Conservation (phyloP, 2,329 filamentous ascomycete genomes). For the Lanzia echinophila region DNA sequence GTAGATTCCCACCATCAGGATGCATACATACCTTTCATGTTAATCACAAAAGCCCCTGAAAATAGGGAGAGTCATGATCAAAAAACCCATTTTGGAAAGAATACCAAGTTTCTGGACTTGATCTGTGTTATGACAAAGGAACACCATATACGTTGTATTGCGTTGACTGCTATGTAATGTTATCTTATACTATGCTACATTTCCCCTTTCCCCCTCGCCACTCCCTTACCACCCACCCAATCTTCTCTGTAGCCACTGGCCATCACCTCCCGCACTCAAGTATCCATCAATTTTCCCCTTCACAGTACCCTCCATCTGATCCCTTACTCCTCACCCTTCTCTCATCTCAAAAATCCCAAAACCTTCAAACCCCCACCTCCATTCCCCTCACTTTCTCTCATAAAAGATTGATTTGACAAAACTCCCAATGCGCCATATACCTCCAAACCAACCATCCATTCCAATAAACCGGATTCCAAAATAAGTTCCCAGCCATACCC, state of each 20-base stretch:
- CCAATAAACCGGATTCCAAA: too few relatives aligned
- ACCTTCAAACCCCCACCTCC: not conserved
- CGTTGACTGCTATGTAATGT: slow-evolving; percentile 1
- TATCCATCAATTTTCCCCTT: not conserved
- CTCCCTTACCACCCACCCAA: not conserved
- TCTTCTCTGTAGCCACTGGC: not conserved
- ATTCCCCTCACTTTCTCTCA: not conserved
- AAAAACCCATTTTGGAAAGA: too few relatives aligned
- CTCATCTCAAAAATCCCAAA: not conserved
- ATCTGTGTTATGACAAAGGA: slow-evolving; percentile 7
- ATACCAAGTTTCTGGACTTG: too few relatives aligned
- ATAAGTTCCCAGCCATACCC: not conserved
- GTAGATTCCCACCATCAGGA: too few relatives aligned
- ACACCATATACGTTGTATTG: slow-evolving; percentile 8
- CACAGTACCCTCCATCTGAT: not conserved
- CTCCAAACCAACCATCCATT: not conserved
- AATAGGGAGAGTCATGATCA: too few relatives aligned
- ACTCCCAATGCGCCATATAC: slow-evolving; percentile 2
- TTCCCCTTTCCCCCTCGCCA: not conserved
- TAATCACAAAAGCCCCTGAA: too few relatives aligned
- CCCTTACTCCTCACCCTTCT: not conserved
- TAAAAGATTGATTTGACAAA: not conserved
- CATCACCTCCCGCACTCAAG: not conserved
- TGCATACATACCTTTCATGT: too few relatives aligned
- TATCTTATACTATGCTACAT: not conserved